These are phyloP conservation scores for Neurospora sp. DNA, from an alignment of 495 filamentous ascomycete genomes.

Conservation along the genomic window DNA sequence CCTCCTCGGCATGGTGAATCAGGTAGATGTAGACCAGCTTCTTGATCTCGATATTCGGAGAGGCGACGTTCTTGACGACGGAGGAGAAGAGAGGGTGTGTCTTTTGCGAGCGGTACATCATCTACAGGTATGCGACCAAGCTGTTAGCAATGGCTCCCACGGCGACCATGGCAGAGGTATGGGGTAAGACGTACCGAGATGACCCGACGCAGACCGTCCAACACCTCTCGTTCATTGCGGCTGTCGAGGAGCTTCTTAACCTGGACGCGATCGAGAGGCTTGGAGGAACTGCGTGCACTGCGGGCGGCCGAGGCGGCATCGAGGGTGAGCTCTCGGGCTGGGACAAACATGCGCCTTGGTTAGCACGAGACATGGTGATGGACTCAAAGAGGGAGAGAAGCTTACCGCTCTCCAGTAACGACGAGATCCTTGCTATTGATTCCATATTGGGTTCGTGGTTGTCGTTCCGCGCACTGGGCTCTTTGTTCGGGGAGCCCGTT, in stretches of 20 bases:
- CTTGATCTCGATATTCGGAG: constrained; percentile 82
- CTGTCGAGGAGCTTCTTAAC: constrained; percentile 93
- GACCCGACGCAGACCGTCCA: constrained; percentile 84
- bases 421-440: constrained; percentile 90
- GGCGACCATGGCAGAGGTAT: background rate
- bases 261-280: constrained; percentile 47
- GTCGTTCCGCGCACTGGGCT: constrained; percentile 2
- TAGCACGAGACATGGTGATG: constrained; percentile 4
- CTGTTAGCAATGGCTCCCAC: constrained; percentile 13
- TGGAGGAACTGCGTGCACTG: constrained; percentile 37
- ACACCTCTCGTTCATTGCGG: constrained; percentile 81
- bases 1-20: constrained; percentile 86
- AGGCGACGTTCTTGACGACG: constrained; percentile 93
- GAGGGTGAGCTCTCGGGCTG: constrained; percentile 90
- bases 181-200: constrained; percentile 57
- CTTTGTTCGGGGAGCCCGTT: background rate
- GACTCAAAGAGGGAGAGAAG: background rate
- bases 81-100: constrained; percentile 84
- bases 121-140: constrained; percentile 36
- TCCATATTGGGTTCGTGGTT: constrained; percentile 47
- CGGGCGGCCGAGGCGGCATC: constrained; percentile 83
- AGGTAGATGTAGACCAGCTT: constrained; percentile 98
- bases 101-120: constrained; percentile 82
- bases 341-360: constrained; percentile 10
- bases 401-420: constrained; percentile 82